Percentiles rank a stretch among this genome's conserved stretches.
Conservation (phyloP, 2,329 filamentous ascomycete genomes). For the Cladosporium austrohemisphaericum region DNA sequence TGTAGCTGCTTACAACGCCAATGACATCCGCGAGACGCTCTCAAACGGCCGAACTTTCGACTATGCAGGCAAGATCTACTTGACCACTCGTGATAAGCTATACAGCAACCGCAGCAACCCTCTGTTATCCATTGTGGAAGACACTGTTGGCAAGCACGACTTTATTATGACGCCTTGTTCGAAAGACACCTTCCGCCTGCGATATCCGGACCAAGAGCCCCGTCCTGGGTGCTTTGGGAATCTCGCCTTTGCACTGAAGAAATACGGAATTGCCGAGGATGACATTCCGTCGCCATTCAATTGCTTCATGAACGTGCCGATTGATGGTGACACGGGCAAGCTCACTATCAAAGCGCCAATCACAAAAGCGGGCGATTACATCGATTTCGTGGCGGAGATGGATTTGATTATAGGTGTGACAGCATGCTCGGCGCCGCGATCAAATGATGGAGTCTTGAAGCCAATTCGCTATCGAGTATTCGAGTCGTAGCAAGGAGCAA, state of each 20-base stretch:
- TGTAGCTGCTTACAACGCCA: slow-evolving; percentile 21
- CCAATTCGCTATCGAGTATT: slow-evolving; percentile 19
- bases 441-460: slow-evolving; percentile 26
- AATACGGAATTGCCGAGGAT: slow-evolving; percentile 22
- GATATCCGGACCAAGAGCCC: slow-evolving; percentile 26
- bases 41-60: slow-evolving; percentile 24
- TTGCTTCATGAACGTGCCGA: slow-evolving; percentile 29
- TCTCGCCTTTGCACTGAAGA: slow-evolving; percentile 22
- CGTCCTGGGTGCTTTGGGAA: slow-evolving; percentile 29
- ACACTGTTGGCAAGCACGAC: slow-evolving; percentile 22
- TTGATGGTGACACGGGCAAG: slow-evolving; percentile 24
- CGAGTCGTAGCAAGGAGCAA: background rate
- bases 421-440: slow-evolving; percentile 24
- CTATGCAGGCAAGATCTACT: slow-evolving; percentile 23
- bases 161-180: slow-evolving; percentile 25
- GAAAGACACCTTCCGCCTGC: slow-evolving; percentile 24
- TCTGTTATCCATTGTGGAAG: slow-evolving; percentile 20
- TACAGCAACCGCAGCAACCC: slow-evolving; percentile 24
- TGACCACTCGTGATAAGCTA: slow-evolving; percentile 21
- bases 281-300: slow-evolving; percentile 27
- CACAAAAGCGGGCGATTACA: slow-evolving; percentile 25
- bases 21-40: slow-evolving; percentile 21
- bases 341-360: slow-evolving; percentile 25
- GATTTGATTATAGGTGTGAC: slow-evolving; percentile 27
- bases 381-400: slow-evolving; percentile 28